Percentiles rank a stretch among this genome's conserved stretches.
phyloP scores from a whole-genome alignment of 768 basidiomycete species.

The Cystofilobasidium macerans region DNA sequence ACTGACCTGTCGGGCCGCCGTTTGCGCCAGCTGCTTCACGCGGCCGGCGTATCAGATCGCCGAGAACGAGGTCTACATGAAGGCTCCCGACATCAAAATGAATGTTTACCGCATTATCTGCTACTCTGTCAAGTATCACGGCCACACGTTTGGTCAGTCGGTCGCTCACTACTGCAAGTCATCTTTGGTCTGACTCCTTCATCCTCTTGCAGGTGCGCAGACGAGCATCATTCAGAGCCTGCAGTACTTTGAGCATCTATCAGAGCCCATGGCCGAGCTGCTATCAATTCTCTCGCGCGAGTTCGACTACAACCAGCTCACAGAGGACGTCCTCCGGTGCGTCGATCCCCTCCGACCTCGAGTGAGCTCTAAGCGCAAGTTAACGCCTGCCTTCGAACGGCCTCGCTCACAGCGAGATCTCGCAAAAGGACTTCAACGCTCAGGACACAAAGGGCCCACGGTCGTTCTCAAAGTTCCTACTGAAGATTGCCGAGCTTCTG shows the following conservation, averaged over 20 bases:
- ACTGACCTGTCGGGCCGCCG: neutral
- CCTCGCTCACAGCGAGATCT: constrained; percentile 53
- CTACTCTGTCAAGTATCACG: constrained; percentile 80
- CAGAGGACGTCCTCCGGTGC: constrained; percentile 69
- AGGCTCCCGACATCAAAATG: constrained; percentile 54
- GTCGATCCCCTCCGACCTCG: constrained; percentile 21
- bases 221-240: constrained; percentile 82
- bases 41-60: constrained; percentile 76
- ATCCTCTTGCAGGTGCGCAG: constrained; percentile 47
- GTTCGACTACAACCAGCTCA: constrained; percentile 77
- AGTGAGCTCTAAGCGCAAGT: neutral
- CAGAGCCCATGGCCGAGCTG: constrained; percentile 87
- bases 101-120: constrained; percentile 83
- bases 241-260: constrained; percentile 87
- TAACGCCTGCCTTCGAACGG: neutral
- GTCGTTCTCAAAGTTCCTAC: constrained; percentile 71
- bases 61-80: constrained; percentile 83
- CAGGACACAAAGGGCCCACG: constrained; percentile 81
- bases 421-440: constrained; percentile 59
- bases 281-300: constrained; percentile 66
- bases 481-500: constrained; percentile 64
- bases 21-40: constrained; percentile 58
- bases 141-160: constrained; percentile 54
- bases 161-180: too few species aligned
- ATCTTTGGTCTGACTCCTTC: neutral